Percentiles rank a stretch among this genome's conserved stretches.
Evolutionary conservation across 257 asterid genomes (phyloP).

Genomic region (Solanum corneliomulleri): DNA sequence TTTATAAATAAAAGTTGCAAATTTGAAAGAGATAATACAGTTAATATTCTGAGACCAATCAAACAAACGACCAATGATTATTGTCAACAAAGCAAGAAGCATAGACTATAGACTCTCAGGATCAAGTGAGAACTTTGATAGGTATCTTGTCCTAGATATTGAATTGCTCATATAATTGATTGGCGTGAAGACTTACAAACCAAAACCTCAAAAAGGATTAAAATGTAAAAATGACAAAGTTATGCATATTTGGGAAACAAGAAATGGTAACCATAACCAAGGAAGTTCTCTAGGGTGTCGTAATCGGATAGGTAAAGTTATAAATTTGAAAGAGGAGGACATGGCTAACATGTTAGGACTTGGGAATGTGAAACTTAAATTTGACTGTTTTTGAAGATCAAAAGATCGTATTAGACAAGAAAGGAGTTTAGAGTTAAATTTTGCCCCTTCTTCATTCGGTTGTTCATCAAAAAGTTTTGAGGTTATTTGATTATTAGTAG

Average conservation of each 20-base stretch:
- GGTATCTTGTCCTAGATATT: neutral
- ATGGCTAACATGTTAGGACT: neutral
- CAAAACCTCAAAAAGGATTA: neutral
- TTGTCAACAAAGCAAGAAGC: neutral
- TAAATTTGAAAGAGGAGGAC: neutral
- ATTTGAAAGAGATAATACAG: neutral
- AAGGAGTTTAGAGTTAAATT: neutral
- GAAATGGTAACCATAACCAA: neutral
- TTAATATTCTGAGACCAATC: neutral
- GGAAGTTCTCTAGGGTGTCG: neutral
- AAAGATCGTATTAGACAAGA: neutral
- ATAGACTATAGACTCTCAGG: neutral
- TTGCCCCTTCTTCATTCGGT: neutral
- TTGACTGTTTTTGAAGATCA: neutral
- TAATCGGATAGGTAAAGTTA: neutral
- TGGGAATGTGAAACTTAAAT: neutral
- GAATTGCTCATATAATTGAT: neutral
- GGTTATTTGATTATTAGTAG: neutral
- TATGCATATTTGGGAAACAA: neutral
- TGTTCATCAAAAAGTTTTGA: neutral
- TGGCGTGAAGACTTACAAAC: neutral
- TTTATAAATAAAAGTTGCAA: neutral
- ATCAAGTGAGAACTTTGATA: neutral
- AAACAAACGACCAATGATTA: neutral
- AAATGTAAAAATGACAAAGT: neutral